These are phyloP conservation scores for Colletotrichum sp. DNA, from an alignment of 2,329 filamentous ascomycete species.

Conservation along the genomic window DNA sequence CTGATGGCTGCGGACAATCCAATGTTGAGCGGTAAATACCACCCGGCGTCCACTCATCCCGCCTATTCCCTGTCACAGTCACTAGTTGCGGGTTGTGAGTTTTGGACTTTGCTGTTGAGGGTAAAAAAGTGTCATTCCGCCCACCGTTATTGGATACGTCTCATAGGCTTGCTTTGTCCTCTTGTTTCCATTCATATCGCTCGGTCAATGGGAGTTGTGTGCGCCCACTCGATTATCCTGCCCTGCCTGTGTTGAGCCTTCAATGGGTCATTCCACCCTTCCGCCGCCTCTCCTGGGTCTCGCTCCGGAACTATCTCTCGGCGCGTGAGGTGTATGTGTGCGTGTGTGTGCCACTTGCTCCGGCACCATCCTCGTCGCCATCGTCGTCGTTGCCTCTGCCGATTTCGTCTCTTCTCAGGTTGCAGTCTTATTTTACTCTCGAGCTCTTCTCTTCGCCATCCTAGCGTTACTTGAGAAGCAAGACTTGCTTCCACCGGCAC, in stretches of 20 bases:
- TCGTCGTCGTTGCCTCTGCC: background rate
- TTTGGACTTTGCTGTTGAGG: background rate
- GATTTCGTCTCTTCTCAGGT: background rate
- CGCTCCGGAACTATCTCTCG: background rate
- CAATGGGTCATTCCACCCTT: background rate
- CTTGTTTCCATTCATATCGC: background rate
- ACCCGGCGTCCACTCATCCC: background rate
- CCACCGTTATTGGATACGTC: background rate
- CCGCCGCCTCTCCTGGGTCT: background rate
- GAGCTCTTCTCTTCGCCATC: background rate
- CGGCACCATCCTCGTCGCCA: background rate
- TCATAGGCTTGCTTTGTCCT: background rate
- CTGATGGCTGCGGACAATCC: background rate
- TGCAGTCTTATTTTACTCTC: background rate
- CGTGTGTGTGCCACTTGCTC: background rate
- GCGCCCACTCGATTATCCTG: background rate
- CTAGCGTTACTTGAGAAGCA: background rate
- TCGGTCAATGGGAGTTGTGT: background rate
- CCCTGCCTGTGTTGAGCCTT: background rate
- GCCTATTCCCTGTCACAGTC: background rate
- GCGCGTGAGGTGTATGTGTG: background rate
- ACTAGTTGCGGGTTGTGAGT: background rate
- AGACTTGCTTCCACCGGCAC: background rate
- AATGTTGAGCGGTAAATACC: background rate
- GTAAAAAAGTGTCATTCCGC: background rate